phyloP scores from a whole-genome alignment of 2,329 filamentous ascomycete species.

The Septoria petroselini region DNA sequence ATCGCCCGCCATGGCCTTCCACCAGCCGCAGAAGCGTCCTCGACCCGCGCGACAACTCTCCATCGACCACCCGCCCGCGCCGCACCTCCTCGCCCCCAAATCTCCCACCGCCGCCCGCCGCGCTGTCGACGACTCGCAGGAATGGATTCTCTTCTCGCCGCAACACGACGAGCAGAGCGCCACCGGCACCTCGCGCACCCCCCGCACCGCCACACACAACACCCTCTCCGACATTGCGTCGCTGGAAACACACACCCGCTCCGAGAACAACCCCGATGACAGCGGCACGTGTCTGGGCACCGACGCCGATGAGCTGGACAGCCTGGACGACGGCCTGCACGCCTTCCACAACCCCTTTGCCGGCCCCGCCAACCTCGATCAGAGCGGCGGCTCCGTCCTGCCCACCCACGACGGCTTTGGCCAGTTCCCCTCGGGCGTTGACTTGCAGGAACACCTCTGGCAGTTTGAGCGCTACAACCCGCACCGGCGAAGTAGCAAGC shows the following conservation, averaged over 20 bases:
- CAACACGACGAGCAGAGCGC: conserved; percentile 60
- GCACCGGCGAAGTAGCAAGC: conserved; percentile 55
- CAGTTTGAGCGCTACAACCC: conserved; percentile 85
- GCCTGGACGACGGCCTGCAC: conserved; percentile 84
- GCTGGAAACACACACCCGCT: conserved; percentile 65
- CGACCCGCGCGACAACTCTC: conserved; percentile 23
- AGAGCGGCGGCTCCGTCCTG: conserved; percentile 67
- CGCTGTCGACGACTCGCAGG: conserved; percentile 69
- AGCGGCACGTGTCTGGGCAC: conserved; percentile 45
- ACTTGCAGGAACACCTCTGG: conserved; percentile 78
- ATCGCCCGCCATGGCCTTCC: conserved; percentile 27
- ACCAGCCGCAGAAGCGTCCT: conserved; percentile 26
- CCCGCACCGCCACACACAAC: conserved; percentile 62
- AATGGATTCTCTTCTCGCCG: conserved; percentile 91
- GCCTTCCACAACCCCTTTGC: conserved; percentile 68
- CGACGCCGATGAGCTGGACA: conserved; percentile 64
- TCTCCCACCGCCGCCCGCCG: conserved; percentile 44
- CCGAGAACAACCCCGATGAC: conserved; percentile 47
- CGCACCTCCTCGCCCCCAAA: conserved; percentile 19
- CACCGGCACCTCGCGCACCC: conserved; percentile 65
- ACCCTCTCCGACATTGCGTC: conserved; percentile 76
- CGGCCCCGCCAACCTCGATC: conserved; percentile 50
- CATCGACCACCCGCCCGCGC: conserved; percentile 17
- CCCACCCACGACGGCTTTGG: conserved; percentile 90
- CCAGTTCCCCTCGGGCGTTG: conserved; percentile 62